A percentile compares a stretch with the other conserved stretches of the same genome.
Evolutionary conservation across 805 yeast species (phyloP).

Genomic region (Candida maris): DNA sequence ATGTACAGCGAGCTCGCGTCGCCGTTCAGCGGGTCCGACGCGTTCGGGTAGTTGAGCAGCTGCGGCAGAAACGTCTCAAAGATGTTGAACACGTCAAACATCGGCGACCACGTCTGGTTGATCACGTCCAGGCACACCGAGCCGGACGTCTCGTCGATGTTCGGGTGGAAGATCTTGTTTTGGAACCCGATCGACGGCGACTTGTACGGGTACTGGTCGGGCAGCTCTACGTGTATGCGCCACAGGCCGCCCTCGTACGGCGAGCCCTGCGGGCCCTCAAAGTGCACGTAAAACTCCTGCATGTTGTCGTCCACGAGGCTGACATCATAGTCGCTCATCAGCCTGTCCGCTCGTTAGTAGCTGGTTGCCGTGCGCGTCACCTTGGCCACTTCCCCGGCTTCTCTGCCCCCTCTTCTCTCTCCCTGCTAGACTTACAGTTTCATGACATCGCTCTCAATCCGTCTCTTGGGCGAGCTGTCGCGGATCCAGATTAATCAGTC

Average conservation of each 20-base stretch:
- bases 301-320: conserved; percentile 74
- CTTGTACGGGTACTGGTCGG: conserved; percentile 92
- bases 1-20: conserved; percentile 81
- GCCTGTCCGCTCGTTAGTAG: conserved; percentile 27
- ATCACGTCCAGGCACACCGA: conserved; percentile 94
- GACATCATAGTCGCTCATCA: conserved; percentile 93
- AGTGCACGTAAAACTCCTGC: conserved; percentile 83
- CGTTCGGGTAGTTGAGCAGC: conserved; percentile 84
- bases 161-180: conserved; percentile 91
- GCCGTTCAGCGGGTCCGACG: conserved; percentile 88
- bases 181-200: conserved; percentile 94
- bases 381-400: too few species aligned
- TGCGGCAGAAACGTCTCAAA: conserved; percentile 94
- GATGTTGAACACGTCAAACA: conserved; percentile 87
- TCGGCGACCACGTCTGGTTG: conserved; percentile 97
- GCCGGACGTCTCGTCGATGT: conserved; percentile 87
- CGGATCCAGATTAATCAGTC: too few species aligned
- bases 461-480: conserved; percentile 68
- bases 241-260: conserved; percentile 89
- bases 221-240: conserved; percentile 89
- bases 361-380: background rate
- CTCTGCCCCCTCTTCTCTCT: too few species aligned
- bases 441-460: conserved; percentile 95
- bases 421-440: conserved; percentile 54
- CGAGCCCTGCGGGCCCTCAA: conserved; percentile 81